Evolutionary conservation across 2,329 filamentous ascomycete species (phyloP).

Genomic region (Chaetomiaceae sp.): DNA sequence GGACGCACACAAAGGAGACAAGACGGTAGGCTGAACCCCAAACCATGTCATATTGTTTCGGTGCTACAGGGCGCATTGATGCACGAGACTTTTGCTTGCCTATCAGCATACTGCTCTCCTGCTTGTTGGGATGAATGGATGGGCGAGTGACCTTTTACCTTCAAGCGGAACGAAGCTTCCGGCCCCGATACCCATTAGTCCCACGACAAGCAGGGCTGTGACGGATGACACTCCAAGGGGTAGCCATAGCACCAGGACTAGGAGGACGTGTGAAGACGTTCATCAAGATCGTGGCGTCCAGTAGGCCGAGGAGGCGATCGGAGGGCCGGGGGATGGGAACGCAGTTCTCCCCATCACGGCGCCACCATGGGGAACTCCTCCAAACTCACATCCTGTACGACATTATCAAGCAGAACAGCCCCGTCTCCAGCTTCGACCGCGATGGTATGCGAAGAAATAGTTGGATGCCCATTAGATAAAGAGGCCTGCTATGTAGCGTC

Average conservation of each 20-base stretch:
- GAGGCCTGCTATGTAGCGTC: conserved; percentile 30
- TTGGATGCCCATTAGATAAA: conserved; percentile 32
- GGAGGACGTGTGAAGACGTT: conserved; percentile 26
- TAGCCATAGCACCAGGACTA: conserved; percentile 28
- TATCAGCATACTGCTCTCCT: background rate
- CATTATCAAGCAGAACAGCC: conserved; percentile 30
- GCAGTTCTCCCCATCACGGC: conserved; percentile 29
- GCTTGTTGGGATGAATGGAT: background rate
- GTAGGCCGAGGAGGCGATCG: conserved; percentile 24
- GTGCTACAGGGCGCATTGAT: conserved; percentile 27
- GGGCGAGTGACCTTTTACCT: conserved; percentile 14
- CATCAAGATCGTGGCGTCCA: conserved; percentile 29
- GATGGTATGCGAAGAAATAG: conserved; percentile 30
- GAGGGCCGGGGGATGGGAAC: conserved; percentile 27
- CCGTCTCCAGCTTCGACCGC: conserved; percentile 23
- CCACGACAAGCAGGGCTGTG: conserved; percentile 25
- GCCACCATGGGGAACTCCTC: conserved; percentile 21
- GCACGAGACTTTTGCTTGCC: conserved; percentile 24
- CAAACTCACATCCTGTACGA: conserved; percentile 31
- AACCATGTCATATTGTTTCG: conserved; percentile 29
- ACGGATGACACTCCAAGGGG: conserved; percentile 26
- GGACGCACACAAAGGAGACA: conserved; percentile 28
- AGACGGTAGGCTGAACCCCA: conserved; percentile 29
- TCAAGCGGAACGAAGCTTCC: conserved; percentile 31
- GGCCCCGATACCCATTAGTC: conserved; percentile 30